These are phyloP conservation scores for Gossypioides kirkii DNA, from an alignment of 345 rosid species.

Conservation along the genomic window DNA sequence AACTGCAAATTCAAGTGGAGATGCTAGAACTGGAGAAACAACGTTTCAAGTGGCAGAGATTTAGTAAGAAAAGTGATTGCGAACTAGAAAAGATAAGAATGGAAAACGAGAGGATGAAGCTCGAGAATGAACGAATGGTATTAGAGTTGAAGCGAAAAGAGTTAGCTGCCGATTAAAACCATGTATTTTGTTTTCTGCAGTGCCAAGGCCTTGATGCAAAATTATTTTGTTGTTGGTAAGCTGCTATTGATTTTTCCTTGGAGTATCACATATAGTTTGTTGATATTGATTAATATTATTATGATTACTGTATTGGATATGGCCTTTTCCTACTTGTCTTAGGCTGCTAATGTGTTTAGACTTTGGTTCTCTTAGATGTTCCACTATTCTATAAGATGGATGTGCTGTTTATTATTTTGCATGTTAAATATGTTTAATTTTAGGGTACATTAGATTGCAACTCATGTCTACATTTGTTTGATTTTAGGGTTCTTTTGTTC, in stretches of 20 bases:
- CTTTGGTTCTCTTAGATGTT: background rate
- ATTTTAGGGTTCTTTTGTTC: background rate
- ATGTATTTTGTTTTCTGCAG: conserved; percentile 11
- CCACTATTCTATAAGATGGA: background rate
- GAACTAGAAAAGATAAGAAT: conserved; percentile 68
- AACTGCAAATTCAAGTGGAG: conserved; percentile 65
- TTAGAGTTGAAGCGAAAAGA: conserved; percentile 62
- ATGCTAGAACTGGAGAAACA: conserved; percentile 84
- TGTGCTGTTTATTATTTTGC: background rate
- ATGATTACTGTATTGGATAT: too few relatives aligned
- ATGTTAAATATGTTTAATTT: background rate
- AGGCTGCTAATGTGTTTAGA: background rate
- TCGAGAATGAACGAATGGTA: conserved; percentile 73
- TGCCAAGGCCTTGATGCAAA: conserved; percentile 5
- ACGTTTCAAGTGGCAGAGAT: conserved; percentile 74
- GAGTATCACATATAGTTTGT: conserved; percentile 9
- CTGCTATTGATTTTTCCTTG: conserved; percentile 19
- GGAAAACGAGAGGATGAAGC: conserved; percentile 90
- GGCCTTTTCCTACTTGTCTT: background rate
- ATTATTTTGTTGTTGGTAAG: conserved; percentile 25
- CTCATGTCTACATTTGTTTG: background rate
- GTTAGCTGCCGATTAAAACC: conserved; percentile 29
- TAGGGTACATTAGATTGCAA: background rate
- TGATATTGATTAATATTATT: too few relatives aligned
- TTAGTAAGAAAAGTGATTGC: conserved; percentile 68